Evolutionary conservation across 1,139 yeast species (phyloP).

Genomic region (Yamadazyma sp.): DNA sequence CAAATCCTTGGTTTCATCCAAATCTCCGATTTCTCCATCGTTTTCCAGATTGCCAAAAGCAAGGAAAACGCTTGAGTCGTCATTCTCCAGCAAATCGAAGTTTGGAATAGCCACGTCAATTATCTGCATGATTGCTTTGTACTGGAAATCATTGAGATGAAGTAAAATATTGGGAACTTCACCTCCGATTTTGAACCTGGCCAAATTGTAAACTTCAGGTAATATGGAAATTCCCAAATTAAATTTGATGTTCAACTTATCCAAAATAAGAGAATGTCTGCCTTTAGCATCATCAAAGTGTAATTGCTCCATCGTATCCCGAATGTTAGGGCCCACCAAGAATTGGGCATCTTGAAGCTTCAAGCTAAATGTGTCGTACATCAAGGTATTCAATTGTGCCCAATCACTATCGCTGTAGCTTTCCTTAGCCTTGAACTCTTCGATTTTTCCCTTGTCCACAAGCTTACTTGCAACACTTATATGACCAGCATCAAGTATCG

Average conservation of each 20-base stretch:
- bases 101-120: constrained; percentile 71
- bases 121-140: constrained; percentile 80
- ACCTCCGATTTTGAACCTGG: constrained; percentile 74
- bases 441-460: constrained; percentile 68
- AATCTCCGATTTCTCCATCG: constrained; percentile 22
- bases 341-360: constrained; percentile 85
- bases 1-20: constrained; percentile 5
- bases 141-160: constrained; percentile 83
- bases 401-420: constrained; percentile 75
- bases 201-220: constrained; percentile 74
- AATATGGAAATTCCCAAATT: constrained; percentile 78
- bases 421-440: constrained; percentile 68
- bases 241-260: constrained; percentile 72
- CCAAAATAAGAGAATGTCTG: constrained; percentile 59
- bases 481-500: constrained; percentile 94
- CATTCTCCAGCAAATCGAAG: constrained; percentile 35
- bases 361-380: constrained; percentile 86
- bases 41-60: constrained; percentile 29
- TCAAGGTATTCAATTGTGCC: constrained; percentile 65
- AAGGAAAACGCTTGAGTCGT: constrained; percentile 34
- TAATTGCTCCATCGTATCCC: constrained; percentile 71
- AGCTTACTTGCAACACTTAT: constrained; percentile 80
- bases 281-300: constrained; percentile 43
- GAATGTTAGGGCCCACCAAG: constrained; percentile 79
- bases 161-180: constrained; percentile 74